These are phyloP conservation scores for Ajuga reptans DNA, from an alignment of 305 asterid genomes.

Conservation along the genomic window DNA sequence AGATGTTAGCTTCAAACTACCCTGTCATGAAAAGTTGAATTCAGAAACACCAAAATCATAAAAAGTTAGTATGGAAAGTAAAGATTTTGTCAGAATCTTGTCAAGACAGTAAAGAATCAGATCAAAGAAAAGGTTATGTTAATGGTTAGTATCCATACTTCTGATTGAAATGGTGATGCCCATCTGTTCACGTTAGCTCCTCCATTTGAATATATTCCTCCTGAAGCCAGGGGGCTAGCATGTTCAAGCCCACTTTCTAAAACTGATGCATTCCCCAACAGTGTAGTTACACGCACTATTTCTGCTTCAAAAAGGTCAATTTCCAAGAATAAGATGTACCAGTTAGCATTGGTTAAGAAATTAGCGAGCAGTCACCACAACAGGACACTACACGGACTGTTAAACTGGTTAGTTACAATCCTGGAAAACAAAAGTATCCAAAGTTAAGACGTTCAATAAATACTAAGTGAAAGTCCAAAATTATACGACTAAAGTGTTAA, in stretches of 20 bases:
- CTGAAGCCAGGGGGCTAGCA: slow-evolving; percentile 99
- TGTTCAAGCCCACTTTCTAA: slow-evolving; percentile 99
- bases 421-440: slow-evolving; percentile 25
- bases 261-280: slow-evolving; percentile 99
- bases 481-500: slow-evolving; percentile 1
- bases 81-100: slow-evolving; percentile 35
- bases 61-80: slow-evolving; percentile 37
- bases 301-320: slow-evolving; percentile 99
- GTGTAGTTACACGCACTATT: slow-evolving; percentile 79
- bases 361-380: slow-evolving; percentile 79
- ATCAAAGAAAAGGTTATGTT: slow-evolving; percentile 75
- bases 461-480: slow-evolving; percentile 8
- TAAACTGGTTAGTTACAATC: slow-evolving; percentile 53
- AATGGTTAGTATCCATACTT: slow-evolving; percentile 99
- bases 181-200: slow-evolving; percentile 99
- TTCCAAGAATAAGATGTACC: slow-evolving; percentile 98
- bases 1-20: slow-evolving; percentile 57
- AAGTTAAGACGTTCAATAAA: slow-evolving; percentile 28
- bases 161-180: slow-evolving; percentile 97
- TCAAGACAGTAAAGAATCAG: slow-evolving; percentile 59
- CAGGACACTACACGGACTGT: slow-evolving; percentile 60
- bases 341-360: slow-evolving; percentile 88
- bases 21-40: slow-evolving; percentile 42
- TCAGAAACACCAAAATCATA: slow-evolving; percentile 26
- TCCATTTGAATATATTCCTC: slow-evolving; percentile 92